Percentiles rank a stretch among this genome's conserved stretches.
These are phyloP conservation scores for Suillus occidentalis DNA, from an alignment of 768 basidiomycete species.

Conservation along the genomic window DNA sequence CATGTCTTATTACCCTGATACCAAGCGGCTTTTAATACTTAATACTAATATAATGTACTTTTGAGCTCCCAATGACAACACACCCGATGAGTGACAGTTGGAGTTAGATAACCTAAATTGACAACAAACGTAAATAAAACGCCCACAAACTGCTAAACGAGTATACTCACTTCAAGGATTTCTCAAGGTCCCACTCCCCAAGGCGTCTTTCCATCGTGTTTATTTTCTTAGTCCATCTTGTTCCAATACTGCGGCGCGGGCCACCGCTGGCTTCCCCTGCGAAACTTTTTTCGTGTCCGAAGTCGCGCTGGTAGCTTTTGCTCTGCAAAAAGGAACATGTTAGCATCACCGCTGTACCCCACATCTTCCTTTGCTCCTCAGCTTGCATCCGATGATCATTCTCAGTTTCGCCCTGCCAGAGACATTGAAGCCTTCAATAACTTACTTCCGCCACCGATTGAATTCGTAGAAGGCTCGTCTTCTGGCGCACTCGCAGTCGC, in stretches of 20 bases:
- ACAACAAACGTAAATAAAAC: slow-evolving; percentile 29
- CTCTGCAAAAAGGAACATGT: slow-evolving; percentile 45
- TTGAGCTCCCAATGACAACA: not conserved
- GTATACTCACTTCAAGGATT: not conserved
- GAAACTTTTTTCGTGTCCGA: slow-evolving; percentile 9
- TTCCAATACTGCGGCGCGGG: slow-evolving; percentile 10
- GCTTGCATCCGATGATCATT: slow-evolving; percentile 48
- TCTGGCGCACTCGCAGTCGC: slow-evolving; percentile 69
- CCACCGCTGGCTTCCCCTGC: slow-evolving; percentile 8
- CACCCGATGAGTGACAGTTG: not conserved
- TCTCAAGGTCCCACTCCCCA: slow-evolving; percentile 2
- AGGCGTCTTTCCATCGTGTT: slow-evolving; percentile 18
- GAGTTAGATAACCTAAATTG: not conserved
- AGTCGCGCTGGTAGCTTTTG: slow-evolving; percentile 7
- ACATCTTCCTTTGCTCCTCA: slow-evolving; percentile 51
- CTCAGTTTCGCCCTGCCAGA: slow-evolving; percentile 63
- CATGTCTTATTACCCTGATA: slow-evolving; percentile 4
- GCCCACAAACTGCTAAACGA: slow-evolving; percentile 4
- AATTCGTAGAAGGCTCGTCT: slow-evolving; percentile 84
- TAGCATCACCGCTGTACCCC: slow-evolving; percentile 64
- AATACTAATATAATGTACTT: not conserved
- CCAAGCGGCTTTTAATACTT: not conserved
- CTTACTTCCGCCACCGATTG: slow-evolving; percentile 76
- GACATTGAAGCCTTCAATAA: slow-evolving; percentile 76
- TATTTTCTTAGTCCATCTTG: slow-evolving; percentile 14